phyloP scores from a whole-genome alignment of 257 asterid genomes.

The Solanum etuberosum region DNA sequence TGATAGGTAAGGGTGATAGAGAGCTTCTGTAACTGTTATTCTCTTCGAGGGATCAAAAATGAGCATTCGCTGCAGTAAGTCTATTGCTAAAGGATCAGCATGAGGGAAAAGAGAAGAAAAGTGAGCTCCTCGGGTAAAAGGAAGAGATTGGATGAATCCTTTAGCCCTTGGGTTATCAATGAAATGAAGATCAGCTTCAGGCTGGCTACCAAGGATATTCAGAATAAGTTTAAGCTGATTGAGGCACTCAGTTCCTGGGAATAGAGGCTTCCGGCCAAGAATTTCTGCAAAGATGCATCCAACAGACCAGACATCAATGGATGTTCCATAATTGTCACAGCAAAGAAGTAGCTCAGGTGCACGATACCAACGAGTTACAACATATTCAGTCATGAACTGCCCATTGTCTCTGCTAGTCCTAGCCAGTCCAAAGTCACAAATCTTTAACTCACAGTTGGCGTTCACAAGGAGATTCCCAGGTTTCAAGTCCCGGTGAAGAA shows the following conservation, averaged over 20 bases:
- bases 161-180: conserved; percentile 32
- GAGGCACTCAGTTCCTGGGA: conserved; percentile 37
- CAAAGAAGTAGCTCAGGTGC: conserved; percentile 37
- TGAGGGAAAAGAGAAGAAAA: conserved; percentile 30
- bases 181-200: conserved; percentile 23
- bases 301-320: conserved; percentile 38
- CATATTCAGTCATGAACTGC: conserved; percentile 42
- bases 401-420: conserved; percentile 32
- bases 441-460: conserved; percentile 33
- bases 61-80: conserved; percentile 25
- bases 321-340: conserved; percentile 30
- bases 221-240: conserved; percentile 34
- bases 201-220: conserved; percentile 24
- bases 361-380: conserved; percentile 41
- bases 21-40: conserved; percentile 31
- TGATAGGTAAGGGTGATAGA: conserved; percentile 30
- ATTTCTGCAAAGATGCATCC: conserved; percentile 41
- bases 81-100: conserved; percentile 34
- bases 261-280: conserved; percentile 33
- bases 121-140: conserved; percentile 20
- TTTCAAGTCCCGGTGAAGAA: conserved; percentile 40
- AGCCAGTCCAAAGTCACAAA: conserved; percentile 42
- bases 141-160: conserved; percentile 24
- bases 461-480: conserved; percentile 39
- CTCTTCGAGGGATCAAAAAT: conserved; percentile 29